phyloP scores from a whole-genome alignment of 768 basidiomycete species.

The Podaxis sp. region DNA sequence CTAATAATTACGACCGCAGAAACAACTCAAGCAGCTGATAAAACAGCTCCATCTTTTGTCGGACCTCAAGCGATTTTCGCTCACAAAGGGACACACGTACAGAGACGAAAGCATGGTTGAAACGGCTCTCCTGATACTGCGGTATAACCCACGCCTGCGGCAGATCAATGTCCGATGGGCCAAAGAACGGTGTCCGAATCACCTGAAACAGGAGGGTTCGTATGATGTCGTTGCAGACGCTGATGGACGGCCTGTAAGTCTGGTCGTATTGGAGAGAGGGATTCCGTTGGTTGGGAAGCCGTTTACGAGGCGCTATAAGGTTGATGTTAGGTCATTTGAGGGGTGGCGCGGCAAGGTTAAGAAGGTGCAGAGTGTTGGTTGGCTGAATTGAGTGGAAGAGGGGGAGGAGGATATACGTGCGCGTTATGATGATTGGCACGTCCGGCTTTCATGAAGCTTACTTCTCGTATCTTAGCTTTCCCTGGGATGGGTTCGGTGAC shows the following conservation, averaged over 20 bases:
- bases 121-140: constrained; percentile 36
- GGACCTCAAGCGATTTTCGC: constrained; percentile 39
- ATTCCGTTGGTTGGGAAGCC: constrained; percentile 39
- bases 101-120: constrained; percentile 43
- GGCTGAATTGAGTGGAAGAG: not conserved
- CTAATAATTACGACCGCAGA: constrained; percentile 25
- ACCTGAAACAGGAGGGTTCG: constrained; percentile 46
- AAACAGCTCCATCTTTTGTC: constrained; percentile 36
- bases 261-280: constrained; percentile 37
- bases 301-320: constrained; percentile 32
- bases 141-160: constrained; percentile 30
- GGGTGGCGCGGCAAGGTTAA: constrained; percentile 8
- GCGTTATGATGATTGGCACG: not conserved
- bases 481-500: not conserved
- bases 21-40: constrained; percentile 40
- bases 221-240: constrained; percentile 33
- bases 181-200: constrained; percentile 43
- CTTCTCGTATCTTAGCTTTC: not conserved
- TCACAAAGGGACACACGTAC: constrained; percentile 50
- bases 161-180: constrained; percentile 51
- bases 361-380: constrained; percentile 1
- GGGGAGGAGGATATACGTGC: not conserved
- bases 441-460: not conserved
- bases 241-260: constrained; percentile 22
- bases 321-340: constrained; percentile 1